These are phyloP conservation scores for Curvularia hawaiiensis DNA, from an alignment of 2,329 filamentous ascomycete genomes.

Conservation along the genomic window DNA sequence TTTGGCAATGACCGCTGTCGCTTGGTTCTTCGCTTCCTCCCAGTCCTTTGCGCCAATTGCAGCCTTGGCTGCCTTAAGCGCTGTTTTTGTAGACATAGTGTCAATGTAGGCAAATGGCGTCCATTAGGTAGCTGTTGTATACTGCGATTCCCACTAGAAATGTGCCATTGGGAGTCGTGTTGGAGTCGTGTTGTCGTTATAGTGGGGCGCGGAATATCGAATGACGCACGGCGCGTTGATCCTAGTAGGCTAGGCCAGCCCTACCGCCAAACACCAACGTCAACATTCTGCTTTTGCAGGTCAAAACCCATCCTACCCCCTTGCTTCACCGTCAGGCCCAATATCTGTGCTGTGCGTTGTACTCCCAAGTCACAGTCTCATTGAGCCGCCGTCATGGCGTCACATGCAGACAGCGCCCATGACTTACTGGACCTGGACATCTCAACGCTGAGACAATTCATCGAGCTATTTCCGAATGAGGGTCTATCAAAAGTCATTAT, in stretches of 20 bases:
- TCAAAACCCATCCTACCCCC: not conserved
- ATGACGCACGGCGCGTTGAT: constrained; percentile 31
- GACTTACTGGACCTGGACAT: constrained; percentile 71
- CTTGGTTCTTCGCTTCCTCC: constrained; percentile 73
- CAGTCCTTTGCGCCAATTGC: constrained; percentile 80
- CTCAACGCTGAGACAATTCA: constrained; percentile 78
- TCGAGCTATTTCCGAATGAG: constrained; percentile 80
- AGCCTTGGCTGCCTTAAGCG: constrained; percentile 80
- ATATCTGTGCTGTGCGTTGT: constrained; percentile 6
- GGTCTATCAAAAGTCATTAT: constrained; percentile 82
- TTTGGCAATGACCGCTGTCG: constrained; percentile 69
- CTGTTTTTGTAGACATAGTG: constrained; percentile 63
- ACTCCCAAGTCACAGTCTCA: constrained; percentile 5
- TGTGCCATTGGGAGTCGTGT: constrained; percentile 27
- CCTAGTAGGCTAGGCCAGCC: constrained; percentile 30
- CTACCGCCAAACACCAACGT: constrained; percentile 31
- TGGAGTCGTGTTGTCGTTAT: constrained; percentile 14
- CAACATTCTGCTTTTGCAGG: constrained; percentile 16
- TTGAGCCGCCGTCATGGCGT: constrained; percentile 35
- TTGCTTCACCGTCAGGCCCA: not conserved
- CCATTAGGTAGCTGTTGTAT: constrained; percentile 10
- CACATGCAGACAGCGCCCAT: constrained; percentile 44
- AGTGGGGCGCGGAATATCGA: constrained; percentile 24
- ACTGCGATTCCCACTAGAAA: constrained; percentile 24
- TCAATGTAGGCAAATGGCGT: not conserved